Evolutionary conservation across 208 protist species (phyloP), one percentile per base, ranked within the genome.

Genomic region (Wallacemonas rigidus): DNA sequence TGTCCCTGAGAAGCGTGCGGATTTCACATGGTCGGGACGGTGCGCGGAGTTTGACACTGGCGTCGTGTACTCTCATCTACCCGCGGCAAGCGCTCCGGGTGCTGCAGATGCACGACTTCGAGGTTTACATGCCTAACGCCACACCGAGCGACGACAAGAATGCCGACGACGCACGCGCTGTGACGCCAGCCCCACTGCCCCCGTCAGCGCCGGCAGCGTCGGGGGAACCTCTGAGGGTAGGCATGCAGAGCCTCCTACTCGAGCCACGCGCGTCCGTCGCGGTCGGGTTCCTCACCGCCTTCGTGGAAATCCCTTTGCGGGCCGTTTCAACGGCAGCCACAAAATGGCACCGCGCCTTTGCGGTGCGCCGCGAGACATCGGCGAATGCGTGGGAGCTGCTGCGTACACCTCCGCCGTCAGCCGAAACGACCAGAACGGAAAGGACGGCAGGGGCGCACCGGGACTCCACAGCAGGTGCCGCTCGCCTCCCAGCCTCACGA

Each of bases 341-440:
- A 4, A 69, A 44, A 9, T 65, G 60, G 60, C 60, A 65, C 60
- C 8, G 60, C 8, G 60, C 60, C 60, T 65, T 38, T 17, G 35
- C 60, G 2, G 60, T 48, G 11, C 60, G 41, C 6, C 8, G 26
- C n/a, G 38, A 50, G 39, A 40, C 11, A 12, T 3, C 11, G 4
- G 12, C 36, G 40, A 3, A 38, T 5, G 7, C 26, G 26, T 65
- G 60, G 60, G 60, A 41, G 38, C 60, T 65, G 60, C 36, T 4
- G 40, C 60, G 60, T 44, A 9, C 57, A 9, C 36, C 57, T 26
- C 26, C 26, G 26, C 26, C 26, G 26, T 26, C 26, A 26, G 26
- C 26, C 26, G 26, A 26, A 26, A 26, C 26, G 26, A 26, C 26
- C 26, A 26, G 26, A 26, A 26, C 26, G 26, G 26, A 26, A 26